Evolutionary conservation across 345 rosid genomes (phyloP), one percentile per base, ranked within the genome.

Genomic region (Salix dunnii): DNA sequence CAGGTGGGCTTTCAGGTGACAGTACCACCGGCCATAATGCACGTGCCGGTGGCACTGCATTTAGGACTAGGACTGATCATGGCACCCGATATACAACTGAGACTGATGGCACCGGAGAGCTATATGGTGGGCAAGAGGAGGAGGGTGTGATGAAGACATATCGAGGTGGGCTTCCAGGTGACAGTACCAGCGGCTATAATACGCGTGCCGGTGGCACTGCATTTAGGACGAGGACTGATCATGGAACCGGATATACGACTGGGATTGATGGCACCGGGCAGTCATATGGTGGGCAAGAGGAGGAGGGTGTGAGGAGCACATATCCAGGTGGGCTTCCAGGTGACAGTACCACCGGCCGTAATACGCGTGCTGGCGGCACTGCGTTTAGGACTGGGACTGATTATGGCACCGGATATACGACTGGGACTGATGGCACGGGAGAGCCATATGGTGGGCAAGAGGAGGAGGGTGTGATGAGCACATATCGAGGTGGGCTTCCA

Each of bases 91-190:
- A 40, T 33, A 33, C 35, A 5, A 40, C 43, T 38, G 10, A 9
- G 42, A 38, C 42, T 31, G 33, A 31, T 4, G 33, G 3, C 4
- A 84, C 87, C 1, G 89, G 85, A 40, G 78, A 84, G 17, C 83
- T 84, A 2, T 31, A 35, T 2, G 77, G 80, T 0, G 88, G 81
- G 18, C 72, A 71, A 5, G 85, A 79, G 78, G 82, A 70, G 7
- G 82, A 85, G 42, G 89, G 87, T 1, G 74, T 78, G 3, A 35
- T 10, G 6, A 70, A 67, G 75, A 67, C 80, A 1, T 42, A 70
- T 30, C 86, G 87, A 0, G 33, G 85, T 0, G 87, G 93, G 55
- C 35, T 72, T 71, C 81, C 81, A 11, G 86, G 86, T n/a, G 81
- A 82, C 55, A 72, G 35, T 33, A 33, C 84, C 21, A 78, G 80